A percentile compares a stretch with the other conserved stretches of the same genome.
Conservation (phyloP, 78 protist species). For the Cavenderia fasciculata region DNA sequence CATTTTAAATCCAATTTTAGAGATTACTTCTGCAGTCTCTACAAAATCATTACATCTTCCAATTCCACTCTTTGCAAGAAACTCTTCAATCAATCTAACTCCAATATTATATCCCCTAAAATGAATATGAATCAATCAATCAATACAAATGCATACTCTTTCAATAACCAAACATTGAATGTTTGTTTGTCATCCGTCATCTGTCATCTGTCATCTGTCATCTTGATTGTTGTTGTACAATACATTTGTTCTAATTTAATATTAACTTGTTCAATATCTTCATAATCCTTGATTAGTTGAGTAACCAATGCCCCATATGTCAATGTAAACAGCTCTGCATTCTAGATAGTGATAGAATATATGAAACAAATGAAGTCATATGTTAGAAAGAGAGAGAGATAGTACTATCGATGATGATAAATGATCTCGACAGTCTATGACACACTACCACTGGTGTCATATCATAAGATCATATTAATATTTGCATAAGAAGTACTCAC, state of each 20-base stretch:
- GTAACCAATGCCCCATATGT: slow-evolving; percentile 98
- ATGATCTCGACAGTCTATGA: background rate
- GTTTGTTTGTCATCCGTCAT: too few species aligned
- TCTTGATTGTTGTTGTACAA: background rate
- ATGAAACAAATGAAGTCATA: too few species aligned
- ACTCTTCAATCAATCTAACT: slow-evolving; percentile 95
- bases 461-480: too few species aligned
- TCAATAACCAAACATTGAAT: too few species aligned
- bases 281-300: slow-evolving; percentile 95
- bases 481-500: slow-evolving; percentile 16
- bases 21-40: slow-evolving; percentile 97
- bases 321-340: slow-evolving; percentile 95
- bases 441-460: too few species aligned
- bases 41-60: slow-evolving; percentile 82
- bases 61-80: slow-evolving; percentile 89
- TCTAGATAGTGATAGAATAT: slow-evolving; percentile 32
- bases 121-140: background rate
- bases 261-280: slow-evolving; percentile 91
- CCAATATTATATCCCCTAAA: slow-evolving; percentile 97
- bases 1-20: slow-evolving; percentile 97
- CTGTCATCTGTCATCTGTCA: background rate
- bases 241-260: slow-evolving; percentile 95
- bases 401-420: background rate
- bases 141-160: background rate
- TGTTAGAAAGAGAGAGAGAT: too few species aligned